Evolutionary conservation across 2,329 filamentous ascomycete genomes (phyloP).

Genomic region (Cadophora gregata): DNA sequence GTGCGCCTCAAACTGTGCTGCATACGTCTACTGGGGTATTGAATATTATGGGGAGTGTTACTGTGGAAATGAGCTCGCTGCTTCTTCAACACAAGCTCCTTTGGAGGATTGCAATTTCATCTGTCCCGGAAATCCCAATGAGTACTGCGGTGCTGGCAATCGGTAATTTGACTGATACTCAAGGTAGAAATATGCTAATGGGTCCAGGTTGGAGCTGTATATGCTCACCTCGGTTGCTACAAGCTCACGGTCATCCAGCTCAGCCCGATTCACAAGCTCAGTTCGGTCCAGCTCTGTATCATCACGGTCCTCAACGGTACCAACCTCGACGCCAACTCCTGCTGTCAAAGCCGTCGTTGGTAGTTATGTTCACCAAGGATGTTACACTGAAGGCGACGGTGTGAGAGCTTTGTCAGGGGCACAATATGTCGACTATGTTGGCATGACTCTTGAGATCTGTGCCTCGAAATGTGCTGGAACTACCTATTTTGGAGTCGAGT

Average conservation of each 20-base stretch:
- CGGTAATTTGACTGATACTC: background rate
- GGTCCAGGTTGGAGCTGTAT: constrained; percentile 37
- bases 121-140: constrained; percentile 39
- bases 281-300: constrained; percentile 6
- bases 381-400: constrained; percentile 54
- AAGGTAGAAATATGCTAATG: background rate
- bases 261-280: constrained; percentile 5
- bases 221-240: constrained; percentile 42
- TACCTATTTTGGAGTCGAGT: constrained; percentile 42
- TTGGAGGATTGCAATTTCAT: constrained; percentile 36
- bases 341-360: constrained; percentile 50
- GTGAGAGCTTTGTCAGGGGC: constrained; percentile 50
- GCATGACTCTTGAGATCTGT: constrained; percentile 43
- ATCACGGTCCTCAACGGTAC: constrained; percentile 23
- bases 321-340: constrained; percentile 54
- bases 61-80: constrained; percentile 41
- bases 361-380: constrained; percentile 53
- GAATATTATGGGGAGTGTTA: constrained; percentile 49
- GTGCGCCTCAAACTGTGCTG: constrained; percentile 41
- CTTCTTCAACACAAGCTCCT: constrained; percentile 28
- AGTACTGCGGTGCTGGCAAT: constrained; percentile 45
- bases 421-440: constrained; percentile 26
- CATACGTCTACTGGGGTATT: constrained; percentile 47
- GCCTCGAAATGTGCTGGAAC: constrained; percentile 37
- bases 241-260: background rate